Evolutionary conservation across 805 yeast species (phyloP), one percentile per base, ranked within the genome.

Genomic region (Sungouiella blattae): DNA sequence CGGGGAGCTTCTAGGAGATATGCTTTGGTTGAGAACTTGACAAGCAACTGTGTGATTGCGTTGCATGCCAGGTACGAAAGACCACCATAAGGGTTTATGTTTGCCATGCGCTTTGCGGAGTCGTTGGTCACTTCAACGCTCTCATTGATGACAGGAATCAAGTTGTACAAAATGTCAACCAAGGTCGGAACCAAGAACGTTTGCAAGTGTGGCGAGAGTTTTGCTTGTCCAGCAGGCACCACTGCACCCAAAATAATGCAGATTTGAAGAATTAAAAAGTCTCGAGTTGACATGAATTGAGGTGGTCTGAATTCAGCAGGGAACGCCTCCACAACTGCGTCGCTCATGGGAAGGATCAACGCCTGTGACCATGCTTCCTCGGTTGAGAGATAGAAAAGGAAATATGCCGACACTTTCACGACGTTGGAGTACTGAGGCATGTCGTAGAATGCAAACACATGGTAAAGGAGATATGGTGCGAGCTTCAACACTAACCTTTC

Each of bases 91-190:
- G 69, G 57, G 33, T 62, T 58, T 29, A 52, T 35, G 43, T 62
- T 62, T 29, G 64, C 46, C 29, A 60, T 40, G 26, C 57, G 49
- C 30, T 47, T 49, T 9, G 42, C 14, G 4, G 56, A 46, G 32
- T 51, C 54, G 28, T 55, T 49, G 3, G 41, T 30, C 9, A 45
- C 46, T 3, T 35, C 15, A 15, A 43, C 14, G 12, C 20, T 23
- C 4, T 34, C 29, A 11, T 58, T 40, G 2, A 60, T 53, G 11
- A 55, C 50, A 1, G 67, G 78, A 11, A 84, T 58, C 32, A 82
- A 49, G 50, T 84, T 83, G 57, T 80, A 82, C 6, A 83, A 53
- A 33, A 75, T 64, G 49, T 83, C 84, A 32, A 75, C 71, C 24
- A 78, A 57, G 9, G 78, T 71, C 1, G 78, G 71, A n/a, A 55